Evolutionary conservation across 805 yeast species (phyloP), one percentile per base, ranked within the genome.

Genomic region (Metschnikowia henanensis): DNA sequence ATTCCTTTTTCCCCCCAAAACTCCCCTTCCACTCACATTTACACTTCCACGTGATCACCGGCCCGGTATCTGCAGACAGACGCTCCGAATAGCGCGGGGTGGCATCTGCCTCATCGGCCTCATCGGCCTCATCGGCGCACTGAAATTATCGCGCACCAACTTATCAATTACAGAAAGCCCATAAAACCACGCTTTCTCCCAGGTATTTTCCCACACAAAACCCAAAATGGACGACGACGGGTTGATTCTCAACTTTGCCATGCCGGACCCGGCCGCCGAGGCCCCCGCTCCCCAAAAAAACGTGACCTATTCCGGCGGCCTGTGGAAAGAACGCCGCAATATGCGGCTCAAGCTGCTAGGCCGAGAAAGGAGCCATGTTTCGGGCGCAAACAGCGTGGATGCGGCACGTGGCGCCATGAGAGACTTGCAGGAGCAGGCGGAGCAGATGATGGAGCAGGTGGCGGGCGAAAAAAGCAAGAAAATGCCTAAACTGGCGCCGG

Each of bases 291-390:
- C 51, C 45, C 41, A 43, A 5, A 34, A 13, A 13, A 5, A n/a
- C 20, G 30, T 25, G 30, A 28, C 30, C 19, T 40, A 36, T 29
- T 32, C 40, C 30, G 46, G 46, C 15, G 96, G 95, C 13, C 76
- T 76, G 51, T 88, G 96, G 96, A 83, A 78, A 55, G 95, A 88
- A 45, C 76, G 95, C 50, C 70, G 94, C 54, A 80, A 78, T 58
- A 66, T 79, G 46, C 81, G 79, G 56, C 70, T 76, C 55, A 62
- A 73, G 42, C 58, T 72, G 30, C 70, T 70, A 51, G 84, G 81
- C 22, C 70, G 77, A 53, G 65, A 61, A 5, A 52, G 64, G 39
- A 56, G 44, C 34, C 55, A 57, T 3, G 55, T 59, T 8, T 51
- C 66, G 12, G 68, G 73, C 1, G 72, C 66, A 9, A 70, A 70